These are phyloP conservation scores for Ceratocystis harringtonii DNA, from an alignment of 2,329 filamentous ascomycete genomes.

Conservation along the genomic window DNA sequence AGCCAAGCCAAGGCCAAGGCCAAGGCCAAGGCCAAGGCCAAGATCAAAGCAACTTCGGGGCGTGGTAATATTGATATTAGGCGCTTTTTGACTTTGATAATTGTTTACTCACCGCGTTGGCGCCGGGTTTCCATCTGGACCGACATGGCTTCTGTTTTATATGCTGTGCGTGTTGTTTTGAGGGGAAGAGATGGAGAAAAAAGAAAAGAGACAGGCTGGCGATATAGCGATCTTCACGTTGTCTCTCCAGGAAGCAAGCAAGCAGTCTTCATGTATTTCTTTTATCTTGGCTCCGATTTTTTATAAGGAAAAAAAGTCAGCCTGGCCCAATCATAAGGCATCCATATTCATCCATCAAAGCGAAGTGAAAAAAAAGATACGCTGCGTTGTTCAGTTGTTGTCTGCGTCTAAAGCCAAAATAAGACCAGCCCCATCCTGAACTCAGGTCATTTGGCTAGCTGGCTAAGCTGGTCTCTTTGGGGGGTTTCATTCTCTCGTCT, in stretches of 20 bases:
- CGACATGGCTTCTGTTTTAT: slow-evolving; percentile 3
- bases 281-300: background rate
- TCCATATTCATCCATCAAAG: background rate
- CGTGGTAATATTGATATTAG: background rate
- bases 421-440: background rate
- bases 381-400: background rate
- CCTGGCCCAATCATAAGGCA: background rate
- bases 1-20: too few relatives aligned
- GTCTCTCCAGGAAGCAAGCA: too few relatives aligned
- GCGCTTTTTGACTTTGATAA: background rate
- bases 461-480: background rate
- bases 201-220: background rate
- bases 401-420: background rate
- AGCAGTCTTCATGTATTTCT: background rate
- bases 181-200: background rate
- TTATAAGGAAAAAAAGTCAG: background rate
- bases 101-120: slow-evolving; percentile 12
- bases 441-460: background rate
- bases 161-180: background rate
- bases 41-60: background rate
- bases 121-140: background rate
- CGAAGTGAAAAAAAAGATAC: background rate
- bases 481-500: too few relatives aligned
- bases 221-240: background rate
- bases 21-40: too few relatives aligned